Evolutionary conservation across 1,284 basidiomycete genomes (phyloP).

Genomic region (Leccinum subrobustum): DNA sequence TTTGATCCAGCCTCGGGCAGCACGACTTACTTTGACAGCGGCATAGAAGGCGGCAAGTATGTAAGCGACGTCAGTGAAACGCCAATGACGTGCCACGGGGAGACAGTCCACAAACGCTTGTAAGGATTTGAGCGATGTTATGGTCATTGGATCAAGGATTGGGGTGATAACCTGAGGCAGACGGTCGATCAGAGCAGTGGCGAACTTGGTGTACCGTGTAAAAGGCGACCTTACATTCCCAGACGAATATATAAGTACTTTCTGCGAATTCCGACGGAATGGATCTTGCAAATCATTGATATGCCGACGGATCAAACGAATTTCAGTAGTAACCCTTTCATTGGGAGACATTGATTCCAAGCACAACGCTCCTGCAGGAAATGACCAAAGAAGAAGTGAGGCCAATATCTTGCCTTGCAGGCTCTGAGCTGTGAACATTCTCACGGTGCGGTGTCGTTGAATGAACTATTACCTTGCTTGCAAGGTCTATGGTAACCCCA

Average conservation of each 20-base stretch:
- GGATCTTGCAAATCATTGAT: no score
- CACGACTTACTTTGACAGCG: conserved; percentile 11
- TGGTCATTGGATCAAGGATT: not conserved
- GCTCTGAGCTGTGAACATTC: no score
- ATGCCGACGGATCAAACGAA: not conserved
- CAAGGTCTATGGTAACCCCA: no score
- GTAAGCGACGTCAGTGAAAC: conserved; percentile 1
- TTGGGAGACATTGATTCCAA: not conserved
- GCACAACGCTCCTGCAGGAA: no score
- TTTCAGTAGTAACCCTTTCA: not conserved
- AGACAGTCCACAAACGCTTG: not conserved
- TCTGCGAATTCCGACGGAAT: not conserved
- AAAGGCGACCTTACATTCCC: not conserved
- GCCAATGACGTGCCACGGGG: not conserved
- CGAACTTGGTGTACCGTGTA: not conserved
- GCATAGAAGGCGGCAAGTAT: conserved; percentile 15
- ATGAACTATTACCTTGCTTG: no score
- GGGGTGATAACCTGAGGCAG: not conserved
- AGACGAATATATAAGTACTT: not conserved
- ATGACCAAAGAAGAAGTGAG: not conserved
- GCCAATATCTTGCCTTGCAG: not conserved
- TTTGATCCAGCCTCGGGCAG: conserved; percentile 8
- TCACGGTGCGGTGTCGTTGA: no score
- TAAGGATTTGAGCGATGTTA: conserved; percentile 4
- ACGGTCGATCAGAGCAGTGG: not conserved